Percentiles rank a stretch among this genome's conserved stretches.
phyloP scores from a whole-genome alignment of 352 stramenopile species.

The Peronospora farinosa region DNA sequence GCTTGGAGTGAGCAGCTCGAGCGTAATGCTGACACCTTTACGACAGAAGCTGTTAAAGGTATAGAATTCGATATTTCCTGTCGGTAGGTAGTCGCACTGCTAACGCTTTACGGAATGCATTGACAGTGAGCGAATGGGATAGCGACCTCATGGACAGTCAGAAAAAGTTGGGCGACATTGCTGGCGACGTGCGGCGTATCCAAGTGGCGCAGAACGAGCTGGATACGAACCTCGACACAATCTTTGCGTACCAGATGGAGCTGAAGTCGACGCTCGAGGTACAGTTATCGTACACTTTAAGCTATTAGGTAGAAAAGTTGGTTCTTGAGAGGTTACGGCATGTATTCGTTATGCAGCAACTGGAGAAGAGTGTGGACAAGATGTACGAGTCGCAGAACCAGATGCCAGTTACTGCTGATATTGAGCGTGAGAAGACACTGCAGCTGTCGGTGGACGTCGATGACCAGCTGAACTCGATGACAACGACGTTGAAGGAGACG shows the following conservation, averaged over 20 bases:
- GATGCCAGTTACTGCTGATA: conserved; percentile 78
- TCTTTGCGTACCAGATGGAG: conserved; percentile 86
- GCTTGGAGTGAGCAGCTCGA: conserved; percentile 86
- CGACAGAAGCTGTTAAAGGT: conserved; percentile 84
- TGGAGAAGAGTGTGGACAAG: conserved; percentile 86
- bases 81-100: neutral
- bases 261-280: conserved; percentile 85
- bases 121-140: conserved; percentile 78
- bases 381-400: conserved; percentile 85
- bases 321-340: neutral
- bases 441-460: conserved; percentile 84
- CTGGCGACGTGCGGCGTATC: conserved; percentile 75
- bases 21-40: conserved; percentile 80
- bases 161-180: conserved; percentile 77
- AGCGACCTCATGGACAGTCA: conserved; percentile 81
- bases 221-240: conserved; percentile 82
- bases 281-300: neutral
- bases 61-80: neutral
- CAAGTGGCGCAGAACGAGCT: conserved; percentile 83
- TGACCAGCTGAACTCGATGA: conserved; percentile 84
- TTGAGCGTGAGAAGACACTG: conserved; percentile 81
- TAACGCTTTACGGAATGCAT: conserved; percentile 1
- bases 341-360: conserved; percentile 40
- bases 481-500: conserved; percentile 80
- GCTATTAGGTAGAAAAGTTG: neutral